Evolutionary conservation across 1,284 basidiomycete species (phyloP), one percentile per base, ranked within the genome.

Genomic region (Cystobasidiaceae sp.): DNA sequence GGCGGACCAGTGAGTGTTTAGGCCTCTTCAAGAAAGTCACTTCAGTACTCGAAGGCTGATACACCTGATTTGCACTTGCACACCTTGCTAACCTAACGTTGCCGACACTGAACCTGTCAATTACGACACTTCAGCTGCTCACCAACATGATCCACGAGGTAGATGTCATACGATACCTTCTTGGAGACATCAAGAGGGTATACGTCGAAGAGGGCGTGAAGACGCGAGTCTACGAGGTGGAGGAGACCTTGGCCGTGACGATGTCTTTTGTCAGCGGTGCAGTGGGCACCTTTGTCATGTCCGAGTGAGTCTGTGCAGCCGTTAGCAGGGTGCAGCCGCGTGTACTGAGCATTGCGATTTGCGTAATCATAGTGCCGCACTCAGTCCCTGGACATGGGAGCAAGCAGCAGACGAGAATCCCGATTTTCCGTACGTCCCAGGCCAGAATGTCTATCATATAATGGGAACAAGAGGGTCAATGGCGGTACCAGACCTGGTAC

Each of bases 351-450:
- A 33, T n/a, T 4, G 37, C 37, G 45, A 11, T 2, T 43, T 6
- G 39, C 21, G 21, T 6, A 17, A 3, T n/a, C 23, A 19, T 19
- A 66, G 66, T 46, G 69, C 71, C 7, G 34, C 70, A 6, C 52
- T 67, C 2, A 68, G 70, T 4, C 70, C 72, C 6, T 69, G 46
- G 46, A 66, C 56, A 21, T 71, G 70, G 27, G 72, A 71, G 49
- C 17, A 33, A 3, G 71, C 71, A 2, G 72, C 71, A 0, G 71
- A 70, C 19, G 71, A 73, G 39, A 73, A 72, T 52, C 70, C 72
- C n/a, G n/a, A 68, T 6, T 50, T 71, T 27, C 62, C 67, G n/a
- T 23, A 43, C 11, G 17, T 39, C 21, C 32, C 49, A 15, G 33
- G 62, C 19, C 45, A 70, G 52, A 50, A 68, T n/a, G 37, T 68